Conservation (phyloP, 345 rosid genomes). For the Pseudoturritis turrita region DNA sequence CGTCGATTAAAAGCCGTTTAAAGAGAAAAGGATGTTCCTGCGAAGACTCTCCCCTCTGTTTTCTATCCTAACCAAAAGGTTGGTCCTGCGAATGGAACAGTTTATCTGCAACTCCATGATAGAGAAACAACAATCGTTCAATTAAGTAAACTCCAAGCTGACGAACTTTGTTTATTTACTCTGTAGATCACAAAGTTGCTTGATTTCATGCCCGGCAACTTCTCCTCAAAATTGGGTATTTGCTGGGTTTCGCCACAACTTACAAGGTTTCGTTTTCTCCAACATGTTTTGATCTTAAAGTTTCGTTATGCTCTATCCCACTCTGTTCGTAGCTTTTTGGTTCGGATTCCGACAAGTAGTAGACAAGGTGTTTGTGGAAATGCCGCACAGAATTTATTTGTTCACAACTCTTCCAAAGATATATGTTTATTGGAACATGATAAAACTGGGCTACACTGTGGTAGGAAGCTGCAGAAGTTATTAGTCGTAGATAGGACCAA, state of each 20-base stretch:
- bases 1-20: not conserved
- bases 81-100: not conserved
- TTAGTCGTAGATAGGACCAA: not conserved
- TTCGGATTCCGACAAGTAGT: not conserved
- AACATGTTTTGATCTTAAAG: not conserved
- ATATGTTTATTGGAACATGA: not conserved
- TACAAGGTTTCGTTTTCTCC: constrained; percentile 11
- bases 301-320: not conserved
- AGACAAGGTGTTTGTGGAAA: constrained; percentile 24
- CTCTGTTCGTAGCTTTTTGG: not conserved
- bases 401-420: not conserved
- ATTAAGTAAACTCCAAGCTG: not conserved
- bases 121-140: not conserved
- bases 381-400: not conserved
- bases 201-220: not conserved
- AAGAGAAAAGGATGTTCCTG: not conserved
- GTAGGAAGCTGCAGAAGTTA: not conserved
- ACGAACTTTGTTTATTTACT: not conserved
- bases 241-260: not conserved
- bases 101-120: not conserved
- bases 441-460: not conserved
- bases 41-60: constrained; percentile 20
- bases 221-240: not conserved
- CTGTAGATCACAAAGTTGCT: constrained; percentile 16
- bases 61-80: constrained; percentile 7